Evolutionary conservation across 2,329 filamentous ascomycete species (phyloP).

Genomic region (Trichoderma atrobrunneum): DNA sequence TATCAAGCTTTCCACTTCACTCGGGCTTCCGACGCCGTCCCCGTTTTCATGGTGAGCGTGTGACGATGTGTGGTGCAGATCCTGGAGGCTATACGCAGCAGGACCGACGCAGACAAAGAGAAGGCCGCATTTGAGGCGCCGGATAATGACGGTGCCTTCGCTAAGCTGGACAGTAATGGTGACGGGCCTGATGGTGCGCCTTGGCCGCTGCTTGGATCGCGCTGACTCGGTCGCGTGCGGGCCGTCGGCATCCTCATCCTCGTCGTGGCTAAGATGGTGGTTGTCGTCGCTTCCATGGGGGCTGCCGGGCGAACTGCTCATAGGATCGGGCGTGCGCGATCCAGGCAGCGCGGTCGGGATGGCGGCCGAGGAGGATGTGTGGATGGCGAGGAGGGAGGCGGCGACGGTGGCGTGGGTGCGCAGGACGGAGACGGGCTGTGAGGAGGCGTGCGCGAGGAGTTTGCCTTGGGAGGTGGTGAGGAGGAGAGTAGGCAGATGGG

Average conservation of each 20-base stretch:
- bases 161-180: constrained; percentile 59
- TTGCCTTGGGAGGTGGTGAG: constrained; percentile 60
- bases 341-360: constrained; percentile 44
- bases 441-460: constrained; percentile 60
- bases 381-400: constrained; percentile 58
- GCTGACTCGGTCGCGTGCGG: not conserved
- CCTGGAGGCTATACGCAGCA: constrained; percentile 30
- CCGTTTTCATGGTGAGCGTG: constrained; percentile 28
- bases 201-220: not conserved
- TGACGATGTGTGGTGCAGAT: constrained; percentile 21
- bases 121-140: constrained; percentile 56
- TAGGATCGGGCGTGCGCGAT: constrained; percentile 31
- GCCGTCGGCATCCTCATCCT: constrained; percentile 1
- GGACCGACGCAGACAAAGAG: constrained; percentile 61
- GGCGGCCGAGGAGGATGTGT: constrained; percentile 45
- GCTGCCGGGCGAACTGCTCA: constrained; percentile 26
- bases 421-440: constrained; percentile 53
- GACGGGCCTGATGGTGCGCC: constrained; percentile 33
- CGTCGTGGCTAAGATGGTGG: not conserved
- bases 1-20: constrained; percentile 47
- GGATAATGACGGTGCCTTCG: constrained; percentile 57
- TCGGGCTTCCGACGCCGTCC: constrained; percentile 38
- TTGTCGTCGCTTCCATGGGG: constrained; percentile 24
- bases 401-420: constrained; percentile 64
- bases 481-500: constrained; percentile 57